Percentiles rank a stretch among this genome's conserved stretches.
These are phyloP conservation scores for Berkeleyomyces rouxiae DNA, from an alignment of 2,329 filamentous ascomycete species.

Conservation along the genomic window DNA sequence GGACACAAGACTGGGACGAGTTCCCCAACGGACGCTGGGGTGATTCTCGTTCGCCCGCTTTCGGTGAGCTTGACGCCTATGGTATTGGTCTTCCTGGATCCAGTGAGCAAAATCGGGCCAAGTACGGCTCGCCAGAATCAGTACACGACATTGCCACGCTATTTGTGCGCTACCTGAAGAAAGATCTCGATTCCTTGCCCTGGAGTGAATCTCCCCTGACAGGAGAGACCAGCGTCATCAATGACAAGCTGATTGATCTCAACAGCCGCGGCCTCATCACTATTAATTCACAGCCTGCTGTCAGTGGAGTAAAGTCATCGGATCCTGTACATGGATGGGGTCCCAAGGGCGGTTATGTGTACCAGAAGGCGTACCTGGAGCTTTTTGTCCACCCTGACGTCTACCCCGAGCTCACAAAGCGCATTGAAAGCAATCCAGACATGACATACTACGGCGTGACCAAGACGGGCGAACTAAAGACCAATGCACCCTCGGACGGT, in stretches of 20 bases:
- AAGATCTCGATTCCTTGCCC: slow-evolving; percentile 64
- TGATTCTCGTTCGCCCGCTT: slow-evolving; percentile 88
- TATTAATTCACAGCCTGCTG: slow-evolving; percentile 92
- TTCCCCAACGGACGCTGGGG: slow-evolving; percentile 98
- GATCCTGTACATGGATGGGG: slow-evolving; percentile 88
- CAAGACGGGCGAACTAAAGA: slow-evolving; percentile 62
- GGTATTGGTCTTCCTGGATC: slow-evolving; percentile 86
- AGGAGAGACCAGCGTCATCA: slow-evolving; percentile 64
- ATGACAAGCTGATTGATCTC: slow-evolving; percentile 57
- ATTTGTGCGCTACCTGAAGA: slow-evolving; percentile 72
- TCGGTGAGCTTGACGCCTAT: slow-evolving; percentile 87
- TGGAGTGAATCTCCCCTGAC: slow-evolving; percentile 90
- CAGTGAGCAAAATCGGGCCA: slow-evolving; percentile 87
- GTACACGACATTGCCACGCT: slow-evolving; percentile 66
- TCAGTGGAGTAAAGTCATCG: slow-evolving; percentile 77
- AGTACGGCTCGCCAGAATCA: slow-evolving; percentile 76
- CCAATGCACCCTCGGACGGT: slow-evolving; percentile 69
- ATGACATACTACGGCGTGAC: slow-evolving; percentile 92
- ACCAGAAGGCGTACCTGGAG: slow-evolving; percentile 95
- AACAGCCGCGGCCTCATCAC: slow-evolving; percentile 81
- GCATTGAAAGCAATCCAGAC: slow-evolving; percentile 62
- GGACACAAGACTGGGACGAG: slow-evolving; percentile 97
- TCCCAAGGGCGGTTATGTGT: slow-evolving; percentile 86
- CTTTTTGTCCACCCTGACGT: slow-evolving; percentile 69
- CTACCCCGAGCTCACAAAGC: slow-evolving; percentile 57